phyloP scores from a whole-genome alignment of 768 basidiomycete genomes.

The Lactarius deliciosus region DNA sequence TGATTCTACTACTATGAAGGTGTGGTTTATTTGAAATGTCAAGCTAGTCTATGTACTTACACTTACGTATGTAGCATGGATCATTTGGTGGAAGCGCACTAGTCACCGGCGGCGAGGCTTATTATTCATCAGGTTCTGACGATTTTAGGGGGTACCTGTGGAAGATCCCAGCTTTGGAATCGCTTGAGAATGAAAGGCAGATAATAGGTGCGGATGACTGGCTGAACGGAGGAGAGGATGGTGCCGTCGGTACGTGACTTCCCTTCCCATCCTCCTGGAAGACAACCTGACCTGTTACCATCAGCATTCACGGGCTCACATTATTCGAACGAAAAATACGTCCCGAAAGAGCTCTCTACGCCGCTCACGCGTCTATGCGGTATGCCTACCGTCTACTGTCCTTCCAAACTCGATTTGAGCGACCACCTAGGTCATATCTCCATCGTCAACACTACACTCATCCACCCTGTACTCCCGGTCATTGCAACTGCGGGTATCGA shows the following conservation, averaged over 20 bases:
- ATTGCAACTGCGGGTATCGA: constrained; percentile 75
- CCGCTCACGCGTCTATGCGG: constrained; percentile 64
- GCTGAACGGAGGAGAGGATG: constrained; percentile 37
- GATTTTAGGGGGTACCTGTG: constrained; percentile 80
- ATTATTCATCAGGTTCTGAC: constrained; percentile 78
- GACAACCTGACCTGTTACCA: constrained; percentile 10
- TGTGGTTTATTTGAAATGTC: constrained; percentile 29
- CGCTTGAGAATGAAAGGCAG: constrained; percentile 46
- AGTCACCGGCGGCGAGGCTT: constrained; percentile 50
- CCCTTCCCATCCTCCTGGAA: not conserved
- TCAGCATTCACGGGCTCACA: constrained; percentile 31
- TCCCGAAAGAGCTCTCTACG: constrained; percentile 62
- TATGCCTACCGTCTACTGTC: constrained; percentile 32
- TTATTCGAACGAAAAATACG: constrained; percentile 42
- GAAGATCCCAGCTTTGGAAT: constrained; percentile 57
- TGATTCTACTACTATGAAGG: constrained; percentile 81
- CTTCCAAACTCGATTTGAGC: not conserved
- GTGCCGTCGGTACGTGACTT: constrained; percentile 40
- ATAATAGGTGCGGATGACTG: constrained; percentile 50
- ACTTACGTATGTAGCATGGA: constrained; percentile 53
- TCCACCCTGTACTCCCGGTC: constrained; percentile 69
- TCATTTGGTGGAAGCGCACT: constrained; percentile 60
- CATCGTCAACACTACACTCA: constrained; percentile 70
- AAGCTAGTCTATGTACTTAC: not conserved
- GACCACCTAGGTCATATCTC: constrained; percentile 59